Percentiles rank a stretch among this genome's conserved stretches.
Conservation (phyloP, 2,329 filamentous ascomycete species). For the Phialemonium atrogriseum region DNA sequence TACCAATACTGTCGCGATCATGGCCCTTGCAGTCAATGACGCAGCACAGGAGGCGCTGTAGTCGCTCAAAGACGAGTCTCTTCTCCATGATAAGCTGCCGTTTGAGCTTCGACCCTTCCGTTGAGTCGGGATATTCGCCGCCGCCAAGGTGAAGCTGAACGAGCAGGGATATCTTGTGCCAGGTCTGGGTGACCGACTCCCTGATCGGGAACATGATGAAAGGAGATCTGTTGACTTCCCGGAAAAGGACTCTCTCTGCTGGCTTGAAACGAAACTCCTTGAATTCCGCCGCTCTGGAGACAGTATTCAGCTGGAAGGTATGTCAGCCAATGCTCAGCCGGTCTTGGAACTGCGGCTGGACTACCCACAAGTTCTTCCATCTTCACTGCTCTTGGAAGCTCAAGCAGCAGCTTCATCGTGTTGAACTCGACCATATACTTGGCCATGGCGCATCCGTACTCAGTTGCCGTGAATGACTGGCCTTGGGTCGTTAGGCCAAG, state of each 20-base stretch:
- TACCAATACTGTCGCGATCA: conserved; percentile 55
- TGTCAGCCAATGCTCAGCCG: conserved; percentile 8
- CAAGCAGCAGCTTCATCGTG: conserved; percentile 66
- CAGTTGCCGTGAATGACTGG: conserved; percentile 51
- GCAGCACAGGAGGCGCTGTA: conserved; percentile 64
- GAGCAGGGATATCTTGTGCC: conserved; percentile 70
- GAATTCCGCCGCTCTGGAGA: conserved; percentile 66
- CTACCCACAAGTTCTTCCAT: conserved; percentile 59
- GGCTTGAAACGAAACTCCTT: conserved; percentile 62
- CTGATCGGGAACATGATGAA: conserved; percentile 65
- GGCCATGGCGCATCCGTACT: conserved; percentile 74
- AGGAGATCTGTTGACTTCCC: conserved; percentile 60
- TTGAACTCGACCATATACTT: conserved; percentile 72
- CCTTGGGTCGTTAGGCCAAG: conserved; percentile 43
- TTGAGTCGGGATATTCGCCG: conserved; percentile 48
- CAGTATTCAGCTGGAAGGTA: conserved; percentile 47
- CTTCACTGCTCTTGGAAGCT: conserved; percentile 50
- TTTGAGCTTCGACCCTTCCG: conserved; percentile 42
- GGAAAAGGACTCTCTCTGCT: conserved; percentile 61
- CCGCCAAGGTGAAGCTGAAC: conserved; percentile 68
- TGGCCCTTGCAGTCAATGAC: conserved; percentile 62
- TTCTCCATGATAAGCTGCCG: conserved; percentile 54
- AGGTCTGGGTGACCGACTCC: conserved; percentile 53
- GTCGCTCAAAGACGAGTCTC: conserved; percentile 55
- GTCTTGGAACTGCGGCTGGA: no score